Conservation (phyloP, 176 grass and related monocot genomes). For the Lolium multiflorum region DNA sequence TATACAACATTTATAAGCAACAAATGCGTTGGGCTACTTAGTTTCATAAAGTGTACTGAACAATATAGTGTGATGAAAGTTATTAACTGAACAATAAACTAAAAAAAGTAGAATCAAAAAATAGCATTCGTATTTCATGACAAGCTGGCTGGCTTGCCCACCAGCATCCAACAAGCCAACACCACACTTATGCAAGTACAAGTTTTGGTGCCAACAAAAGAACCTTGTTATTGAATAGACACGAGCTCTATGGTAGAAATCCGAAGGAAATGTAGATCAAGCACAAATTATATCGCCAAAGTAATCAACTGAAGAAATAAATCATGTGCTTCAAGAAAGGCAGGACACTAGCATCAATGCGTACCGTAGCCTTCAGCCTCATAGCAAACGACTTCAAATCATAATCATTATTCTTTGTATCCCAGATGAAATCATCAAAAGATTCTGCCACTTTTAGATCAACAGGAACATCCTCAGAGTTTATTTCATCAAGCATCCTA, state of each 20-base stretch:
- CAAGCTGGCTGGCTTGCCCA: constrained; percentile 7
- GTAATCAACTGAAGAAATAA: constrained; percentile 13
- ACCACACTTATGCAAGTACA: neutral
- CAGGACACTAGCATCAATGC: neutral
- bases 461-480: constrained; percentile 67
- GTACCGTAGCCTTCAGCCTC: constrained; percentile 80
- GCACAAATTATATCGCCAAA: constrained; percentile 17
- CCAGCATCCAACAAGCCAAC: constrained; percentile 10
- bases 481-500: constrained; percentile 75
- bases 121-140: neutral
- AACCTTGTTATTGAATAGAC: neutral
- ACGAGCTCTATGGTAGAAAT: neutral
- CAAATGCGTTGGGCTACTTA: neutral
- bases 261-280: neutral
- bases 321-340: neutral
- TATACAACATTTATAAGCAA: constrained; percentile 20
- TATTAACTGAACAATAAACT: constrained; percentile 25
- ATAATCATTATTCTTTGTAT: constrained; percentile 86
- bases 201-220: neutral
- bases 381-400: constrained; percentile 87
- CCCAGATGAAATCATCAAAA: constrained; percentile 89
- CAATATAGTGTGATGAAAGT: constrained; percentile 3
- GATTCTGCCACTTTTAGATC: constrained; percentile 79
- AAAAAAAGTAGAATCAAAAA: neutral
- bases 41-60: neutral